A percentile compares a stretch with the other conserved stretches of the same genome.
Conservation (phyloP, 1,139 yeast genomes). For the Geotrichum bryndzae region DNA sequence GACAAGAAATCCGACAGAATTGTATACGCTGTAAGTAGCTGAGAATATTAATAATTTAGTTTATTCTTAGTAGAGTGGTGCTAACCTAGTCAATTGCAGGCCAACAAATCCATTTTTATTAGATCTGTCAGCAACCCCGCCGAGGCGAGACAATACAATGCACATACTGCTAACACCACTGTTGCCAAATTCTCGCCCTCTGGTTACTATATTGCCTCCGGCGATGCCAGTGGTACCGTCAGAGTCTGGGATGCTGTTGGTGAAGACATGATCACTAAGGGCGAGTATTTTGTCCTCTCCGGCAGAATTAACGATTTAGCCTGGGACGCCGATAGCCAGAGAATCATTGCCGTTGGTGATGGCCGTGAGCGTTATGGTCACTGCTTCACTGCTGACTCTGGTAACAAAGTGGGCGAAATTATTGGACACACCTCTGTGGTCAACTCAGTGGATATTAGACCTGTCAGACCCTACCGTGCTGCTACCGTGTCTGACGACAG, state of each 20-base stretch:
- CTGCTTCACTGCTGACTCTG: slow-evolving; percentile 89
- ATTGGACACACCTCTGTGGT: slow-evolving; percentile 87
- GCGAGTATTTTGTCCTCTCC: slow-evolving; percentile 74
- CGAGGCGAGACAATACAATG: slow-evolving; percentile 55
- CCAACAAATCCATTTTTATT: slow-evolving; percentile 74
- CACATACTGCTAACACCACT: slow-evolving; percentile 65
- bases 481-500: slow-evolving; percentile 90
- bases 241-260: slow-evolving; percentile 77
- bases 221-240: slow-evolving; percentile 82
- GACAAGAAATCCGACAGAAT: slow-evolving; percentile 61
- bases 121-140: slow-evolving; percentile 56
- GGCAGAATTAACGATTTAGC: slow-evolving; percentile 80
- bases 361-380: slow-evolving; percentile 92
- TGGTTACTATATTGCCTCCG: slow-evolving; percentile 86
- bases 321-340: slow-evolving; percentile 86
- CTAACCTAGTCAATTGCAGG: slow-evolving; percentile 3
- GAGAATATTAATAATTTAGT: background rate
- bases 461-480: slow-evolving; percentile 89
- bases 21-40: slow-evolving; percentile 51
- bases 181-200: slow-evolving; percentile 85
- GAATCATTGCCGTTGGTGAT: slow-evolving; percentile 91
- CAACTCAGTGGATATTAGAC: slow-evolving; percentile 78
- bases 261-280: slow-evolving; percentile 60
- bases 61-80: background rate
- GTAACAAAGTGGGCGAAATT: slow-evolving; percentile 92